phyloP scores from a whole-genome alignment of 331 rosid genomes.

The Rhamnella rubrinervis region DNA sequence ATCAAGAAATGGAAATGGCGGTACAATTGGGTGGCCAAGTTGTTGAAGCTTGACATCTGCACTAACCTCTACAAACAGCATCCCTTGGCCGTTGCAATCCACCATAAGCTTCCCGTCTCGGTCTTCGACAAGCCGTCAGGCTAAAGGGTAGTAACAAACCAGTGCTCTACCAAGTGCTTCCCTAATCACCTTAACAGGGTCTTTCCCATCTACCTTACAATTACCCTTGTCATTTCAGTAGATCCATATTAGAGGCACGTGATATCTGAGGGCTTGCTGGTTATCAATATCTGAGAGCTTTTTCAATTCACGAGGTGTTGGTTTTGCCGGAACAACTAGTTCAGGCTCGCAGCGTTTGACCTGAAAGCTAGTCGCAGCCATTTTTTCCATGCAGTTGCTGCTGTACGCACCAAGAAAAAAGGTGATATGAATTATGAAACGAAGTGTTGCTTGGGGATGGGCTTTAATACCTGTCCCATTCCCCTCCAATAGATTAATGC shows the following conservation, averaged over 20 bases:
- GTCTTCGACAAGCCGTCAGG: background rate
- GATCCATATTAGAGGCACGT: background rate
- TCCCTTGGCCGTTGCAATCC: background rate
- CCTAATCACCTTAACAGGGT: background rate
- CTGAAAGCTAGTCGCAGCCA: too few relatives aligned
- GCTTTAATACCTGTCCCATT: too few relatives aligned
- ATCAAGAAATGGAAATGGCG: background rate
- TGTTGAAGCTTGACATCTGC: background rate
- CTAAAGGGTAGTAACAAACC: background rate
- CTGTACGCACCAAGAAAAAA: too few relatives aligned
- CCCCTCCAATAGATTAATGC: too few relatives aligned
- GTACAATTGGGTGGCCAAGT: background rate
- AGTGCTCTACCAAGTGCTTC: background rate
- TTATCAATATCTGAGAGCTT: background rate
- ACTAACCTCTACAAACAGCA: constrained; percentile 1
- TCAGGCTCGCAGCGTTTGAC: background rate
- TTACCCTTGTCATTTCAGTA: background rate
- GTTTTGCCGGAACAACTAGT: background rate
- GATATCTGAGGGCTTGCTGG: background rate
- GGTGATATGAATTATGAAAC: too few relatives aligned
- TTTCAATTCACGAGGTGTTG: background rate
- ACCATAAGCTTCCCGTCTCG: background rate
- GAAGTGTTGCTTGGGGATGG: too few relatives aligned
- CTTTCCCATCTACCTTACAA: background rate
- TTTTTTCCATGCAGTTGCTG: too few relatives aligned